These are phyloP conservation scores for Apophysomyces variabilis DNA, from an alignment of 371 early-diverging fungal species.

Conservation along the genomic window DNA sequence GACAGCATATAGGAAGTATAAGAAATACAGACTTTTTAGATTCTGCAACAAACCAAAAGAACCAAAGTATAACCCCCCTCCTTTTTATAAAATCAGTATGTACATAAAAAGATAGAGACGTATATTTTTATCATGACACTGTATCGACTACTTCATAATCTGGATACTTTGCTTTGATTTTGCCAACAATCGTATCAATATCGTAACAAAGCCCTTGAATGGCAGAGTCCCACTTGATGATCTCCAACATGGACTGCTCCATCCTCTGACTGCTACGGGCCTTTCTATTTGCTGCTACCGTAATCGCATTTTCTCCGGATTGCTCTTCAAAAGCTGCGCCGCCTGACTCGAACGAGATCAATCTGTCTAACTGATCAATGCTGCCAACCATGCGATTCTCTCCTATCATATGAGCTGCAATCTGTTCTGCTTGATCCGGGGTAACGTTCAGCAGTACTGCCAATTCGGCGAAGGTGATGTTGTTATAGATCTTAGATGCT, in stretches of 20 bases:
- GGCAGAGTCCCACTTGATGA: conserved; percentile 63
- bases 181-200: conserved; percentile 58
- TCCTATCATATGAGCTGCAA: conserved; percentile 89
- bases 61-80: background rate
- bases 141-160: conserved; percentile 37
- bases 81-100: background rate
- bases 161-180: conserved; percentile 61
- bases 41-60: background rate
- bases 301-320: conserved; percentile 31
- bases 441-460: conserved; percentile 78
- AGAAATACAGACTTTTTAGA: background rate
- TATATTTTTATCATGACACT: conserved; percentile 5
- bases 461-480: conserved; percentile 84
- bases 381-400: conserved; percentile 86
- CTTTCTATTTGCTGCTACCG: conserved; percentile 38
- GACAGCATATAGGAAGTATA: background rate
- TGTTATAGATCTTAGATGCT: conserved; percentile 87
- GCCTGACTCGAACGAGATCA: conserved; percentile 84
- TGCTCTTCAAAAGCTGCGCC: conserved; percentile 43
- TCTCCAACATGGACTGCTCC: conserved; percentile 53
- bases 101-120: conserved; percentile 3
- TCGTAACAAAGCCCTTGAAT: conserved; percentile 66
- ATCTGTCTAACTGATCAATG: conserved; percentile 88
- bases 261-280: conserved; percentile 32
- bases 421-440: conserved; percentile 82